Evolutionary conservation across 2,329 filamentous ascomycete species (phyloP).

Genomic region (Tolypocladium paradoxum): DNA sequence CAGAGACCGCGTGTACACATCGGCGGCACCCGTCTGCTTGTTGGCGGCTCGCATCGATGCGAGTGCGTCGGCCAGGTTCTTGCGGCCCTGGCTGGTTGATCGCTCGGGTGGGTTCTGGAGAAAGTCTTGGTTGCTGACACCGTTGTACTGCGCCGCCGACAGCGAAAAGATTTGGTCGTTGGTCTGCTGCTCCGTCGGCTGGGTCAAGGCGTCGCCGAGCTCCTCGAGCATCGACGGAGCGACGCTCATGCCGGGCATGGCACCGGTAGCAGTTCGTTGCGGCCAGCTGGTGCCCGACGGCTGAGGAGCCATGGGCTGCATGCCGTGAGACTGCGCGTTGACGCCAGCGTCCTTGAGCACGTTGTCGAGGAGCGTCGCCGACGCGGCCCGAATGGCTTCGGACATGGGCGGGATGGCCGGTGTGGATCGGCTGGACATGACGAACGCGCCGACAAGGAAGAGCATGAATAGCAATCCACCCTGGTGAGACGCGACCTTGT

Average conservation of each 20-base stretch:
- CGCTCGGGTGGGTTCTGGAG: constrained; percentile 44
- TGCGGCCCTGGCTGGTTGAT: constrained; percentile 51
- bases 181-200: constrained; percentile 73
- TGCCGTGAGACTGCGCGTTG: constrained; percentile 26
- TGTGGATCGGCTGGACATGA: constrained; percentile 72
- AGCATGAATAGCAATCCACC: constrained; percentile 87
- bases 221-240: constrained; percentile 53
- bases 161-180: constrained; percentile 82
- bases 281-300: constrained; percentile 41
- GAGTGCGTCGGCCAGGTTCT: constrained; percentile 71
- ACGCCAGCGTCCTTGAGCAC: constrained; percentile 74
- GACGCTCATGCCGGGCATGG: constrained; percentile 34
- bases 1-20: constrained; percentile 85
- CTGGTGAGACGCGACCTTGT: constrained; percentile 58
- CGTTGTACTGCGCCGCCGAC: constrained; percentile 79
- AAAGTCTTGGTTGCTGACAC: constrained; percentile 58
- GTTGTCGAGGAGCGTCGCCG: constrained; percentile 66
- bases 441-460: constrained; percentile 90
- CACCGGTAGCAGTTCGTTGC: constrained; percentile 25
- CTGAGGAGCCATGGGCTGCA: constrained; percentile 38
- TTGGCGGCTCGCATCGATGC: constrained; percentile 62
- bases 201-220: constrained; percentile 57
- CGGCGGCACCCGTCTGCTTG: constrained; percentile 61
- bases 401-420: constrained; percentile 67
- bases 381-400: constrained; percentile 69